phyloP scores from a whole-genome alignment of 1,284 basidiomycete genomes.

The Cerrena zonata region DNA sequence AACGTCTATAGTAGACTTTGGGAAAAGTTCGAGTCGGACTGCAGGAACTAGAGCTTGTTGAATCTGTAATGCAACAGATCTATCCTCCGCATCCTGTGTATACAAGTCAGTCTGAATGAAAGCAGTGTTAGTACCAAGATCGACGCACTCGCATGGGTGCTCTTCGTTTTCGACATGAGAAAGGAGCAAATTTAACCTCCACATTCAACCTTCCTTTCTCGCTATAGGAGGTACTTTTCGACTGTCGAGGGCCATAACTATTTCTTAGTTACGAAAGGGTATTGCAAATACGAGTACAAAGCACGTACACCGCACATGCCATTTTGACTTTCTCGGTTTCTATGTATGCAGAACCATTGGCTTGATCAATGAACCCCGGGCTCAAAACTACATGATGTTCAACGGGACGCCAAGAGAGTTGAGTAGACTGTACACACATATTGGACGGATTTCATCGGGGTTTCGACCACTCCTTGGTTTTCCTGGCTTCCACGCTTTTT shows the following conservation, averaged over 20 bases:
- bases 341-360: slow-evolving; percentile 92
- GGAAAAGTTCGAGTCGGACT: slow-evolving; percentile 82
- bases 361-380: slow-evolving; percentile 84
- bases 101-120: slow-evolving; percentile 11
- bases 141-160: slow-evolving; percentile 81
- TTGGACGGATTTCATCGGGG: slow-evolving; percentile 67
- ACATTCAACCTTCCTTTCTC: slow-evolving; percentile 88
- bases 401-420: slow-evolving; percentile 11
- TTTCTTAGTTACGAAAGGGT: background rate
- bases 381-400: slow-evolving; percentile 62
- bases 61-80: slow-evolving; percentile 75
- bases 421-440: slow-evolving; percentile 56
- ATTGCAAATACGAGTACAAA: slow-evolving; percentile 1
- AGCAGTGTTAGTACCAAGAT: slow-evolving; percentile 1
- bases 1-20: slow-evolving; percentile 91
- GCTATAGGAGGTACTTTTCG: slow-evolving; percentile 72
- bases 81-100: slow-evolving; percentile 85
- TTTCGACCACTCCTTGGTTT: slow-evolving; percentile 46
- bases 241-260: slow-evolving; percentile 91
- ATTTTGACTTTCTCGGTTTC: slow-evolving; percentile 87
- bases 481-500: slow-evolving; percentile 21
- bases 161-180: slow-evolving; percentile 71
- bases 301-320: slow-evolving; percentile 83
- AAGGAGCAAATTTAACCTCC: slow-evolving; percentile 95
- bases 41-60: slow-evolving; percentile 84